Conservation (phyloP, 352 stramenopile genomes). For the Phytopythium litorale region DNA sequence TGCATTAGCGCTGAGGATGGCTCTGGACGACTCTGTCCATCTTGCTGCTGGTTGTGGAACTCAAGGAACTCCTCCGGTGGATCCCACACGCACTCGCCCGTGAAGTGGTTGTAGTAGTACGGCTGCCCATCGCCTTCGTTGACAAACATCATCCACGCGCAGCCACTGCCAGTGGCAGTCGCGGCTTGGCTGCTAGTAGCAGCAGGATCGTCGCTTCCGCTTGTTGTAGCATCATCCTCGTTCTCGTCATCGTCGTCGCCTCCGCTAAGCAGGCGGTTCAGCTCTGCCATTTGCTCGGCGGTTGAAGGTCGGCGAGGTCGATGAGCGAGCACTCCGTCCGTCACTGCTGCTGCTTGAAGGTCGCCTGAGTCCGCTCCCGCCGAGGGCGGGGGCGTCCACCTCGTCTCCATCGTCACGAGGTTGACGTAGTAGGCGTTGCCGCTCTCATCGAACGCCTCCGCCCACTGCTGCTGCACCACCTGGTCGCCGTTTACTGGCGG, state of each 20-base stretch:
- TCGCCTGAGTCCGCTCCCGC: not conserved
- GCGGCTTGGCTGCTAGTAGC: not conserved
- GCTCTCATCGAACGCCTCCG: conserved; percentile 34
- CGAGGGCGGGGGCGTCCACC: conserved; percentile 34
- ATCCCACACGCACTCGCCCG: conserved; percentile 63
- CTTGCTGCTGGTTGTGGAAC: conserved; percentile 27
- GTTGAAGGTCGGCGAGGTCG: conserved; percentile 34
- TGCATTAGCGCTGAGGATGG: not conserved
- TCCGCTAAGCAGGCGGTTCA: conserved; percentile 51
- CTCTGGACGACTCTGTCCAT: not conserved
- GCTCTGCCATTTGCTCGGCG: conserved; percentile 55
- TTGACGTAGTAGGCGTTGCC: conserved; percentile 54
- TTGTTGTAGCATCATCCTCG: not conserved
- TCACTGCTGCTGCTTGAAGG: not conserved
- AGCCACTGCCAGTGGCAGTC: conserved; percentile 1
- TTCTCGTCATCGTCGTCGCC: conserved; percentile 15
- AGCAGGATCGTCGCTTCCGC: not conserved
- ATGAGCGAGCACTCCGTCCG: not conserved
- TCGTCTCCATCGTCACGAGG: conserved; percentile 44
- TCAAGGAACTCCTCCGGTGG: conserved; percentile 44
- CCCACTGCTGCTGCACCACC: conserved; percentile 22
- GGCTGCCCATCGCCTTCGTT: conserved; percentile 57
- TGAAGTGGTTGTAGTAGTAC: conserved; percentile 72
- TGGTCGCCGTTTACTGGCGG: conserved; percentile 2
- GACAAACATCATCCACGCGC: conserved; percentile 64